These are phyloP conservation scores for Mycena rosella DNA, from an alignment of 768 basidiomycete species.

Conservation along the genomic window DNA sequence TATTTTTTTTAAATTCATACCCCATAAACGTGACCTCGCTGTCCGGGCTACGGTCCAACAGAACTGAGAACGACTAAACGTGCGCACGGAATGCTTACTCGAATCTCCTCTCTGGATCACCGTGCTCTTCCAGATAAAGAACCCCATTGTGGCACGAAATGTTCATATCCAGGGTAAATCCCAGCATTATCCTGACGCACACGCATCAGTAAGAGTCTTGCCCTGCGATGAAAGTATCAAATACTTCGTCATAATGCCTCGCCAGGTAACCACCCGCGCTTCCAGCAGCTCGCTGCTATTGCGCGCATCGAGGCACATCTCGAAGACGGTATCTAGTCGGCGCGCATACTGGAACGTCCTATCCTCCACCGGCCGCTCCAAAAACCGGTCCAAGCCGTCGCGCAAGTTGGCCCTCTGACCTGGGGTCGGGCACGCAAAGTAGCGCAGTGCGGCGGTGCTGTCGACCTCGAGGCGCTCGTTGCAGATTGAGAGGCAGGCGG, in stretches of 20 bases:
- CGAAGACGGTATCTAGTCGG: conserved; percentile 25
- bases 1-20: background rate
- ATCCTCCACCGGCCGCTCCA: conserved; percentile 7
- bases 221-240: background rate
- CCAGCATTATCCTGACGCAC: conserved; percentile 8
- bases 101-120: background rate
- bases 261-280: conserved; percentile 25
- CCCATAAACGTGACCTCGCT: conserved; percentile 8
- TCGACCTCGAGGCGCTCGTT: conserved; percentile 14
- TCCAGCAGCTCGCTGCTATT: conserved; percentile 21
- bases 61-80: background rate
- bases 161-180: conserved; percentile 14
- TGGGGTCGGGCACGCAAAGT: conserved; percentile 11
- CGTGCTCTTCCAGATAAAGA: conserved; percentile 24
- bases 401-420: background rate
- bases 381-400: conserved; percentile 1
- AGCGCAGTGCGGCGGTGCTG: conserved; percentile 9
- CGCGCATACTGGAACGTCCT: conserved; percentile 7
- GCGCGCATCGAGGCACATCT: conserved; percentile 2
- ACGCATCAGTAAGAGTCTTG: background rate
- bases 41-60: background rate
- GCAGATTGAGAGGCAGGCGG: background rate
- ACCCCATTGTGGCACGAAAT: conserved; percentile 26
- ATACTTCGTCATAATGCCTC: conserved; percentile 22
- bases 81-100: background rate